Evolutionary conservation across 108 stramenopile genomes (phyloP), one percentile per base, ranked within the genome.

Genomic region (Pseudonitzschia delicatissima): DNA sequence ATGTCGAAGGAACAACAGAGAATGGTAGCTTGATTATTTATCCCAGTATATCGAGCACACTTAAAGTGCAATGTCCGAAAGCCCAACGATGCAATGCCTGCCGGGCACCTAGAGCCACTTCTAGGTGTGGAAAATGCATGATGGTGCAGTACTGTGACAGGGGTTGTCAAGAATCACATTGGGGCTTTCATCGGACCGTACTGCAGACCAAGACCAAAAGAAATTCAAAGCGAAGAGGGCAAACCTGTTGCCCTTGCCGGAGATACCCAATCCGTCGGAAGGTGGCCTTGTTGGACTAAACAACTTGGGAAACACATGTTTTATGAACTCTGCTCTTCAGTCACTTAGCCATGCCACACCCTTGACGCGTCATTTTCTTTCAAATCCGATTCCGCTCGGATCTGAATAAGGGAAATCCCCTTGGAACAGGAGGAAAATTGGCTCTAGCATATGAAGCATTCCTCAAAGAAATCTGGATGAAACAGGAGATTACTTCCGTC

Each of bases 291-390:
- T 96, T 13, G 98, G 98, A 6, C 72, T 99, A 45, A 77, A 74
- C 36, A 98, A 99, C 67, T 68, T 99, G 57, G 98, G 97, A 0
- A 99, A 99, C 79, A 98, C 98, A 13, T 99, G 98, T 76, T 99
- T 95, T 77, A 91, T 99, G 86, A 96, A 93, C 66, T 84, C 93
- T 25, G 87, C 90, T 13, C 44, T 99, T 32, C 97, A 88, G 64
- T 92, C 89, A 36, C 72, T 99, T 58, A 67, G 66, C 27, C 88
- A 97, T 80, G 85, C 92, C 11, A 78, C 77, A 36, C 86, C 88
- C 20, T 74, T 99, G 39, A 94, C 95, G 45, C 75, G 96, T 40
- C 83, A 86, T 74, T 97, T 99, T 73, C 65, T 98, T 42, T 83
- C 84, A 7, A 79, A 79, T 27, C n/a, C 49, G 66, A 21, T 95